Percentiles rank a stretch among this genome's conserved stretches.
Conservation (phyloP, 148 eudicot genomes). For the Chenopodium suecicum region DNA sequence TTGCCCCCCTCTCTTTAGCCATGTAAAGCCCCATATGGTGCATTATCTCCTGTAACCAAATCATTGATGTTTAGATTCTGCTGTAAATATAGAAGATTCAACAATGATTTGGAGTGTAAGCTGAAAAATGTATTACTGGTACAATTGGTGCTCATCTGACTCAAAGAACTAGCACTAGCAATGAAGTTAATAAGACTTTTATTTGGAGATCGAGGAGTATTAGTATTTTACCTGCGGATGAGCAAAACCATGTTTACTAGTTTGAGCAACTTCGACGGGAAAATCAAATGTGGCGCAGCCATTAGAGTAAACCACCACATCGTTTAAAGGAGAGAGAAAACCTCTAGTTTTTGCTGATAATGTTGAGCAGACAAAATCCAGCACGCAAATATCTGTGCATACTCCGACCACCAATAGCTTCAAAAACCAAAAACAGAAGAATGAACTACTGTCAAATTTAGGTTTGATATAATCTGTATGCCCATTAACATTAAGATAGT, state of each 20-base stretch:
- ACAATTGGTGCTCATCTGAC: neutral
- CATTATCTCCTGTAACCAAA: slow-evolving; percentile 53
- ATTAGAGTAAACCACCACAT: slow-evolving; percentile 72
- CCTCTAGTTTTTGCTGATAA: slow-evolving; percentile 86
- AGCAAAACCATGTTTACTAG: slow-evolving; percentile 53
- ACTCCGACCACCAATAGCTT: slow-evolving; percentile 86
- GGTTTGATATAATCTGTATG: neutral
- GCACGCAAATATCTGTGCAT: slow-evolving; percentile 91
- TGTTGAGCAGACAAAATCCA: slow-evolving; percentile 86
- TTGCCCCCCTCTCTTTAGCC: slow-evolving; percentile 66
- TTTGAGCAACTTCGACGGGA: slow-evolving; percentile 57
- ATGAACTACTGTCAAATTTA: neutral
- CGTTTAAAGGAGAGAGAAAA: slow-evolving; percentile 64
- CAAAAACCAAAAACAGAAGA: slow-evolving; percentile 4
- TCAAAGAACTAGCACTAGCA: too few species aligned
- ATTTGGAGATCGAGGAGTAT: too few species aligned
- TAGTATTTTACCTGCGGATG: slow-evolving; percentile 74
- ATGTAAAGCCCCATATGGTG: slow-evolving; percentile 70
- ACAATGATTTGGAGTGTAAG: neutral
- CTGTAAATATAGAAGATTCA: neutral
- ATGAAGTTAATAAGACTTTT: too few species aligned
- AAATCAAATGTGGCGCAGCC: slow-evolving; percentile 93
- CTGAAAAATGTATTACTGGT: neutral
- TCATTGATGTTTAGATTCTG: neutral
- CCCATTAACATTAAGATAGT: neutral